phyloP scores from a whole-genome alignment of 805 yeast species.

The Yarrowia divulgata region DNA sequence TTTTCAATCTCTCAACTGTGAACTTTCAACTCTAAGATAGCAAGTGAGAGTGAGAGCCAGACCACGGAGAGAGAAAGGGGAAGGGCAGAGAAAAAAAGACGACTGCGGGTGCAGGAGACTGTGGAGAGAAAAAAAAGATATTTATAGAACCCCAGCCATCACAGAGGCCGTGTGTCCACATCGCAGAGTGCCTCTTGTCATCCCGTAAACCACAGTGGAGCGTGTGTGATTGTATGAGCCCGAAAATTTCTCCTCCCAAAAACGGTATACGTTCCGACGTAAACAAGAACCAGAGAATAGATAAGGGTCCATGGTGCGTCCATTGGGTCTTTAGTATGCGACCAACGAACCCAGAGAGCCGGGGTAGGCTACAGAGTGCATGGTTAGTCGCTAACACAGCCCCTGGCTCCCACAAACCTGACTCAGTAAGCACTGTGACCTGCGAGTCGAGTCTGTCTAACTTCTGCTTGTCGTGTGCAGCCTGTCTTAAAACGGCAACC shows the following conservation, averaged over 20 bases:
- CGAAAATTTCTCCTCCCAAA: slow-evolving; percentile 13
- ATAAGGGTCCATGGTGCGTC: neutral
- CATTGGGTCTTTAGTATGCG: neutral
- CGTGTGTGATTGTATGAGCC: too few relatives aligned
- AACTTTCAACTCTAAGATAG: slow-evolving; percentile 35
- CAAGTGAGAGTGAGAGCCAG: slow-evolving; percentile 8
- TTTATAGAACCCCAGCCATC: too few relatives aligned
- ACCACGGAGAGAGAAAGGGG: neutral
- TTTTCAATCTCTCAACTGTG: neutral
- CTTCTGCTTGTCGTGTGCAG: slow-evolving; percentile 16
- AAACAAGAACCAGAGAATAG: neutral
- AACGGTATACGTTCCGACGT: slow-evolving; percentile 21
- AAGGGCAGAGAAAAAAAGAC: neutral
- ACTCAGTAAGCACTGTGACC: neutral
- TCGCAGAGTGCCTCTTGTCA: too few relatives aligned
- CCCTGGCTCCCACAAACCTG: neutral
- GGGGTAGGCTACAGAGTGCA: slow-evolving; percentile 31
- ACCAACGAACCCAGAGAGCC: neutral
- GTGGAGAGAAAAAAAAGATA: neutral
- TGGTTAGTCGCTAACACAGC: neutral
- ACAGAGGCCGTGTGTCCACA: too few relatives aligned
- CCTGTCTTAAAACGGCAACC: neutral
- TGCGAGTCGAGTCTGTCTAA: neutral
- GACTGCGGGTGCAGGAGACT: neutral
- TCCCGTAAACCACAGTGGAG: too few relatives aligned